Evolutionary conservation across 2,329 filamentous ascomycete species (phyloP).

Genomic region (Venturia carpophila): DNA sequence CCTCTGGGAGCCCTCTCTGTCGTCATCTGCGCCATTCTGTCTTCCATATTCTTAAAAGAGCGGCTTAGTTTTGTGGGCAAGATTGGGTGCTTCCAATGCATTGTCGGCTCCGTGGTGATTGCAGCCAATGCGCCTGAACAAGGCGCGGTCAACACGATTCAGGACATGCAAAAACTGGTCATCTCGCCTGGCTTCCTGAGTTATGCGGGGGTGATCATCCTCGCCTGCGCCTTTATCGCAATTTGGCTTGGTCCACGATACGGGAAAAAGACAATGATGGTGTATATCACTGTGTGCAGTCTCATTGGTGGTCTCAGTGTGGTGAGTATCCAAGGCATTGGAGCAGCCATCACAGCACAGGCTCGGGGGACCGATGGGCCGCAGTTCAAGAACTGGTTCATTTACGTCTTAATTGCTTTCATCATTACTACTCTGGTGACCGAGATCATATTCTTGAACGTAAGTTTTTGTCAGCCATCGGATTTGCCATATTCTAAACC

Average conservation of each 20-base stretch:
- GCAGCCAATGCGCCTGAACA: constrained; percentile 85
- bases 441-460: constrained; percentile 93
- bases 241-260: constrained; percentile 79
- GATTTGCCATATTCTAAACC: constrained; percentile 27
- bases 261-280: constrained; percentile 94
- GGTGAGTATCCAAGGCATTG: constrained; percentile 87
- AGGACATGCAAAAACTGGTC: constrained; percentile 85
- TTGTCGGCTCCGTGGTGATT: constrained; percentile 87
- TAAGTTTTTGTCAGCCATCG: constrained; percentile 43
- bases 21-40: constrained; percentile 83
- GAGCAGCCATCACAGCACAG: constrained; percentile 83
- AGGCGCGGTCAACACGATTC: constrained; percentile 76
- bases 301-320: constrained; percentile 90
- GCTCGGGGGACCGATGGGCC: constrained; percentile 56
- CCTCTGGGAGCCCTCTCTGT: constrained; percentile 86
- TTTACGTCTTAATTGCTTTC: constrained; percentile 86
- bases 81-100: constrained; percentile 90
- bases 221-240: constrained; percentile 64
- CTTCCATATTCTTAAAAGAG: constrained; percentile 92
- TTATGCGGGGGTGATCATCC: constrained; percentile 74
- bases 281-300: constrained; percentile 94
- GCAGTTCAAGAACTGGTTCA: constrained; percentile 97
- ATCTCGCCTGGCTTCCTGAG: constrained; percentile 77
- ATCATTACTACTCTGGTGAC: constrained; percentile 82
- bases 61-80: constrained; percentile 92